phyloP scores from a whole-genome alignment of 2,329 filamentous ascomycete genomes.

The Drechslerella stenobrocha region DNA sequence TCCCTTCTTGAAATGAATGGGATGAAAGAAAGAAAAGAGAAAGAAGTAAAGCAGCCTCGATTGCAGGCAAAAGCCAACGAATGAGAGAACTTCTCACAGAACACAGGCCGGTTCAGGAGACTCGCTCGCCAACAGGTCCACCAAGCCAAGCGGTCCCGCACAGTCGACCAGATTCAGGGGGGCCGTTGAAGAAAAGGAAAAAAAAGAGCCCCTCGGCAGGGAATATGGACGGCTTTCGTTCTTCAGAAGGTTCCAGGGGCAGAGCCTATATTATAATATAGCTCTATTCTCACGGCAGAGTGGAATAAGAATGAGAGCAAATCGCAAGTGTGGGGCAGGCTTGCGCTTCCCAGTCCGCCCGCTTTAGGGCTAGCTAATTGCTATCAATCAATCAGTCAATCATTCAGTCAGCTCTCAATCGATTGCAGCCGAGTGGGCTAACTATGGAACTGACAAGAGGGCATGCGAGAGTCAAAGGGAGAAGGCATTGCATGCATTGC shows the following conservation, averaged over 20 bases:
- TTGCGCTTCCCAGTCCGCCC: background rate
- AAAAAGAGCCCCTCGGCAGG: background rate
- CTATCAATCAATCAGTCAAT: slow-evolving; percentile 26
- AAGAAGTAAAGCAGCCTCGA: background rate
- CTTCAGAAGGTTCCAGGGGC: background rate
- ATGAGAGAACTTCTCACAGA: background rate
- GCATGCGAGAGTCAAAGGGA: background rate
- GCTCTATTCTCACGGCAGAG: background rate
- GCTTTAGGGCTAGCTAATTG: slow-evolving; percentile 23
- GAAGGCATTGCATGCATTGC: slow-evolving; percentile 5
- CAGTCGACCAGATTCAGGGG: slow-evolving; percentile 2
- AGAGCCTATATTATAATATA: slow-evolving; percentile 3
- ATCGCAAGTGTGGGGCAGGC: slow-evolving; percentile 2
- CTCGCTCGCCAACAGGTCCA: slow-evolving; percentile 1
- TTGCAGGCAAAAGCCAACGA: background rate
- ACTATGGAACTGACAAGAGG: background rate
- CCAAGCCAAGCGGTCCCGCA: background rate
- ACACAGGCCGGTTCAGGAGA: background rate
- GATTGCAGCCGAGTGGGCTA: slow-evolving; percentile 24
- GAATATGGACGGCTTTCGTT: background rate
- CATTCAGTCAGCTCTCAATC: slow-evolving; percentile 26
- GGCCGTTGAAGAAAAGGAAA: slow-evolving; percentile 1
- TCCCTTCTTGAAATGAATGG: background rate
- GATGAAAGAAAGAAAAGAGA: background rate
- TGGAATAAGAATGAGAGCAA: background rate